phyloP scores from a whole-genome alignment of 140 eudicot genomes.

The Anethum foeniculum region DNA sequence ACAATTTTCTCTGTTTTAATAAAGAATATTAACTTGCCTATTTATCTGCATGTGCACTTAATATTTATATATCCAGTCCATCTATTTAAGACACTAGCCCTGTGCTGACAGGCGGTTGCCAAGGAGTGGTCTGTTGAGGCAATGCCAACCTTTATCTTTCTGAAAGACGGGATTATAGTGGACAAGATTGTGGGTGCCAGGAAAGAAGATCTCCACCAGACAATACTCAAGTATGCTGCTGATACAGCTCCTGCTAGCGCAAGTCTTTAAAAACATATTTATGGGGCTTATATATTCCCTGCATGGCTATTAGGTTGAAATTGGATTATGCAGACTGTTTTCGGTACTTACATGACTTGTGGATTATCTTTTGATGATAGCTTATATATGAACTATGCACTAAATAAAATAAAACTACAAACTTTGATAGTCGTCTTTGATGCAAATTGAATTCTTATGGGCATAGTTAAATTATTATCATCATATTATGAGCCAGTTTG shows the following conservation, averaged over 20 bases:
- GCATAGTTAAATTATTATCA: neutral
- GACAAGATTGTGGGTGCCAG: conserved; percentile 7
- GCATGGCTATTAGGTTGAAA: neutral
- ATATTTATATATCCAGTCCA: neutral
- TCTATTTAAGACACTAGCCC: neutral
- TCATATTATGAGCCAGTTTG: neutral
- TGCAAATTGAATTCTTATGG: neutral
- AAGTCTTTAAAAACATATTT: neutral
- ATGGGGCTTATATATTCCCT: neutral
- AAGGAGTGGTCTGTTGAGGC: conserved; percentile 55
- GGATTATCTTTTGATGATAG: neutral
- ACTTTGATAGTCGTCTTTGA: neutral
- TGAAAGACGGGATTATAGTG: conserved; percentile 40
- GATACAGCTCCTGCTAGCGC: neutral
- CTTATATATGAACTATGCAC: neutral
- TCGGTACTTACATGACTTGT: neutral
- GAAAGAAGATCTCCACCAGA: conserved; percentile 10
- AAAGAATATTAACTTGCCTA: neutral
- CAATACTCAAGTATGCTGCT: conserved; percentile 3
- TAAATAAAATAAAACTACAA: neutral
- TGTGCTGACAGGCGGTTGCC: conserved; percentile 44
- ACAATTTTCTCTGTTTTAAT: neutral
- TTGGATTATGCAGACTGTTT: neutral
- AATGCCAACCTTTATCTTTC: conserved; percentile 80
- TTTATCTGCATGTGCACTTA: neutral